Evolutionary conservation across 1,139 yeast genomes (phyloP).

Genomic region (Candida anutae): DNA sequence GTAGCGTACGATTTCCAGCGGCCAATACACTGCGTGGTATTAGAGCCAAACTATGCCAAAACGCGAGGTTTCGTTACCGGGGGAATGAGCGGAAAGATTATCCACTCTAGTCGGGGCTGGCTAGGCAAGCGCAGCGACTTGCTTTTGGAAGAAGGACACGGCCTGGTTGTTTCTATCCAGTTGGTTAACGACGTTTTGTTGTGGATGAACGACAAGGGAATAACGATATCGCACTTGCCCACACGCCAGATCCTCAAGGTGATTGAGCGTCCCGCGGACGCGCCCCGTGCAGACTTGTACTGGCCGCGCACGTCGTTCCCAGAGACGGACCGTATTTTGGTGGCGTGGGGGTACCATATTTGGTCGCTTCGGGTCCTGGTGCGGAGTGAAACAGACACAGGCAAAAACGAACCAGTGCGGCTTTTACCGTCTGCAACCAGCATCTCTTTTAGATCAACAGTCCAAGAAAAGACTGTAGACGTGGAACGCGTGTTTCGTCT

Average conservation of each 20-base stretch:
- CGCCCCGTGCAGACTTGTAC: conserved; percentile 72
- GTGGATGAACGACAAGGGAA: conserved; percentile 85
- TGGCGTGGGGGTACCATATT: conserved; percentile 79
- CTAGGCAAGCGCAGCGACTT: conserved; percentile 71
- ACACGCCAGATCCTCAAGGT: conserved; percentile 38
- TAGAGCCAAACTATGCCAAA: conserved; percentile 60
- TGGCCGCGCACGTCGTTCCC: conserved; percentile 73
- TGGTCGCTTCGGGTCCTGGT: conserved; percentile 60
- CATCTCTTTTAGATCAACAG: conserved; percentile 43
- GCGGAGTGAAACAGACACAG: conserved; percentile 2
- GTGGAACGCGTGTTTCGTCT: conserved; percentile 49
- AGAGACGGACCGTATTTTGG: conserved; percentile 58
- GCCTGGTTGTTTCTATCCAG: conserved; percentile 66
- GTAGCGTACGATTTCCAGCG: conserved; percentile 77
- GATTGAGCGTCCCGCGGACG: conserved; percentile 50
- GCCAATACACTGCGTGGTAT: conserved; percentile 80
- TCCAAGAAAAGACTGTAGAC: conserved; percentile 48
- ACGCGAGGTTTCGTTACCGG: conserved; percentile 72
- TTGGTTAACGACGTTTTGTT: conserved; percentile 55
- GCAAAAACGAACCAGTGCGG: conserved; percentile 3
- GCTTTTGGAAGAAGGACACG: conserved; percentile 51
- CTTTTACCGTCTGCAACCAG: conserved; percentile 60
- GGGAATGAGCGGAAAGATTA: conserved; percentile 82
- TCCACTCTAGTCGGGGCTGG: conserved; percentile 77
- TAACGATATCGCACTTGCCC: conserved; percentile 48